A percentile compares a stretch with the other conserved stretches of the same genome.
Evolutionary conservation across 1,284 basidiomycete genomes (phyloP).

Genomic region (Puccinia horiana): DNA sequence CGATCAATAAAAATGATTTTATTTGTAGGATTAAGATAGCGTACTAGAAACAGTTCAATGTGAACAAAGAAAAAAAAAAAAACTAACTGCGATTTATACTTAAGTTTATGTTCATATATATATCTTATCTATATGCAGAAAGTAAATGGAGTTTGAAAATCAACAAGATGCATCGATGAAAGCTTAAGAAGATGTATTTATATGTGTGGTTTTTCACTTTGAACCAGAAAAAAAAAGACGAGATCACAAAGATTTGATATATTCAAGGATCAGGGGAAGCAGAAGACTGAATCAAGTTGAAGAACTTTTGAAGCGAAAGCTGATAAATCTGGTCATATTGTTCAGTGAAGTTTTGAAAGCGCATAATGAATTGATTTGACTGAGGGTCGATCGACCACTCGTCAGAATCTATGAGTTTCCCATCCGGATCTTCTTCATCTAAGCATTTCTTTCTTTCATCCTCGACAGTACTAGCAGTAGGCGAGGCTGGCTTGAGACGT

Average conservation of each 20-base stretch:
- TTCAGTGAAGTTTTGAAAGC: neutral
- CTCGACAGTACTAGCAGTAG: neutral
- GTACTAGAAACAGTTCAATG: neutral
- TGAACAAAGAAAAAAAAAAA: neutral
- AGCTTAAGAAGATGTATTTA: neutral
- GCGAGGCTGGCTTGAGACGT: neutral
- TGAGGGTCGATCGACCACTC: slow-evolving; percentile 15
- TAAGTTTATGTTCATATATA: neutral
- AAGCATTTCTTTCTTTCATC: neutral
- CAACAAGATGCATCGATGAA: neutral
- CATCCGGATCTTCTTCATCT: neutral
- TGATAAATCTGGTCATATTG: neutral
- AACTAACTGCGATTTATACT: neutral
- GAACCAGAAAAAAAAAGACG: neutral
- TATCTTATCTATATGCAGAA: neutral
- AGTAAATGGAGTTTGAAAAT: neutral
- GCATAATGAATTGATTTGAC: neutral
- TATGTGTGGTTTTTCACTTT: neutral
- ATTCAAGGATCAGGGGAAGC: neutral
- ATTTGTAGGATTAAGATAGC: neutral
- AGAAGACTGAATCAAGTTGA: slow-evolving; percentile 15
- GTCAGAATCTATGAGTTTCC: neutral
- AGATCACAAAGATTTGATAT: neutral
- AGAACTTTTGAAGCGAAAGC: slow-evolving; percentile 6
- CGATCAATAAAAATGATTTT: too few relatives aligned